These are phyloP conservation scores for Euphorbia peplus DNA, from an alignment of 345 rosid genomes.

Conservation along the genomic window DNA sequence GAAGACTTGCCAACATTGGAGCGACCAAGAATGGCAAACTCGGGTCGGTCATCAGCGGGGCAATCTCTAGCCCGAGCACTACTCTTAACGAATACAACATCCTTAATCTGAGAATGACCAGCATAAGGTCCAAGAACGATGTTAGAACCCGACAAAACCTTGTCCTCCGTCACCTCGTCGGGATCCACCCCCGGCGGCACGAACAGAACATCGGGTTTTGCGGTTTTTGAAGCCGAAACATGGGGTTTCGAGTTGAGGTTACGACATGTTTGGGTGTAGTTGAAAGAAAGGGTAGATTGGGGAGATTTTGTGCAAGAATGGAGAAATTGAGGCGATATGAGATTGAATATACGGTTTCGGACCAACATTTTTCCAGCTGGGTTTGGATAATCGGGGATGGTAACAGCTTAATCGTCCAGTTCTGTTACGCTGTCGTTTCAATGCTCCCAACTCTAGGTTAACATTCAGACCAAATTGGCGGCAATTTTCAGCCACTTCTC, in stretches of 20 bases:
- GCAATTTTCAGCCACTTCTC: too few species aligned
- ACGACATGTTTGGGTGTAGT: constrained; percentile 5
- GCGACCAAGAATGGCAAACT: constrained; percentile 84
- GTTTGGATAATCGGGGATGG: background rate
- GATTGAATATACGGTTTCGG: constrained; percentile 13
- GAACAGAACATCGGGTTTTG: constrained; percentile 29
- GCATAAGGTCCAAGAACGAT: constrained; percentile 84
- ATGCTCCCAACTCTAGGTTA: too few species aligned
- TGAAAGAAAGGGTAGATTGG: constrained; percentile 5
- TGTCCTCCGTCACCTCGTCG: constrained; percentile 59
- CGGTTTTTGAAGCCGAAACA: constrained; percentile 16
- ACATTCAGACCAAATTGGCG: too few species aligned
- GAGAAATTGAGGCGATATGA: constrained; percentile 7
- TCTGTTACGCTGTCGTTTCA: background rate
- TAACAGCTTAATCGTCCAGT: background rate
- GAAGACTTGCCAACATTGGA: constrained; percentile 98
- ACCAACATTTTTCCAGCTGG: constrained; percentile 14
- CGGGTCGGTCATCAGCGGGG: constrained; percentile 75
- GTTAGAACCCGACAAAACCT: constrained; percentile 83
- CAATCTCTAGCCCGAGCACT: constrained; percentile 86
- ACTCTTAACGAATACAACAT: constrained; percentile 84
- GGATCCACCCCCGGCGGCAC: constrained; percentile 80
- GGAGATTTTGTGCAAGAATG: background rate
- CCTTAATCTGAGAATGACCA: constrained; percentile 86
- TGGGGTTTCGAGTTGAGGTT: background rate